These are phyloP conservation scores for Staphylotrichum longicolle DNA, from an alignment of 495 filamentous ascomycete genomes.

Conservation along the genomic window DNA sequence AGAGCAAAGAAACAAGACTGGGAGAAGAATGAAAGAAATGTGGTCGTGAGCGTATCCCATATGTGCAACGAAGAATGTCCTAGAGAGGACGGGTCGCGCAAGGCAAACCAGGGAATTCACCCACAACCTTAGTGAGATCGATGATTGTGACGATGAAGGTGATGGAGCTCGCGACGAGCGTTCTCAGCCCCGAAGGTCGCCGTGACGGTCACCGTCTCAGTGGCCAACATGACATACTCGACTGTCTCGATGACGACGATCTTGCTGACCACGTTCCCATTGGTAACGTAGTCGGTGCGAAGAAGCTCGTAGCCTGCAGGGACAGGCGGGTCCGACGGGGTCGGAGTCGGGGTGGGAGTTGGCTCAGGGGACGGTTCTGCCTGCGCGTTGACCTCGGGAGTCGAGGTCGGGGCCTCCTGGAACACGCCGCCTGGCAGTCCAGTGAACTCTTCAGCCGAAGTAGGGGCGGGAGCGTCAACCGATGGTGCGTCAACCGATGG, in stretches of 20 bases:
- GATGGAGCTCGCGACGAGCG: conserved; percentile 25
- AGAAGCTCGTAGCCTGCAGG: conserved; percentile 36
- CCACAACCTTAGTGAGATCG: conserved; percentile 16
- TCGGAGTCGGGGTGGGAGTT: conserved; percentile 14
- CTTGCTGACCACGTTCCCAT: conserved; percentile 40
- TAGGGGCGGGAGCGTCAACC: no score
- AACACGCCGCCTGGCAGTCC: conserved; percentile 33
- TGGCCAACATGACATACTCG: conserved; percentile 41
- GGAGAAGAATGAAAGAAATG: conserved; percentile 9
- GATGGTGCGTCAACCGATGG: no score
- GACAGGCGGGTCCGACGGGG: conserved; percentile 21
- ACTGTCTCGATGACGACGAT: conserved; percentile 47
- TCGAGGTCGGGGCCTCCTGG: conserved; percentile 19
- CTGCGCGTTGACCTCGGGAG: conserved; percentile 3
- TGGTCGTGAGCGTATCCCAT: conserved; percentile 11
- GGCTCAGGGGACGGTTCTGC: conserved; percentile 30
- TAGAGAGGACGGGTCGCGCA: conserved; percentile 3
- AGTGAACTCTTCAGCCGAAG: no score
- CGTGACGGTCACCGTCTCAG: conserved; percentile 29
- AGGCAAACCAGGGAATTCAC: conserved; percentile 10
- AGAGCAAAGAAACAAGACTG: conserved; percentile 13
- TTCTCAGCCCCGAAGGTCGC: conserved; percentile 24
- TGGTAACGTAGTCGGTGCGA: conserved; percentile 46
- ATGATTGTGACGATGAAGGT: conserved; percentile 28
- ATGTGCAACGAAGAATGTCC: conserved; percentile 18